Base-by-base conservation (phyloP, 176 grass and related monocot species). In the Tuctoria greenei region DNA sequence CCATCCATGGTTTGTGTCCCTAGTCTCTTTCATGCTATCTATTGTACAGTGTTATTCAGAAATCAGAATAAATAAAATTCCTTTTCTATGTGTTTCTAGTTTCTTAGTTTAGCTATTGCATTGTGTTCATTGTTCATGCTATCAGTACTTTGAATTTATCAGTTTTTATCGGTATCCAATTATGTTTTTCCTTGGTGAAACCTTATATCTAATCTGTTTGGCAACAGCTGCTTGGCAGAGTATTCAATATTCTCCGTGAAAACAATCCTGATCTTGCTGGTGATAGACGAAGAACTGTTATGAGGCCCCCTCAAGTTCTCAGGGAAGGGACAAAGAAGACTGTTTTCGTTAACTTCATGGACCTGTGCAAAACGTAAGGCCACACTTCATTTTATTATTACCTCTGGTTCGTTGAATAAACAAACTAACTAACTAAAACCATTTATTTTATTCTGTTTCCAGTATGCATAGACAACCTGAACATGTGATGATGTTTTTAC, bases 271-370 rank as follows among this genome's bases (percentile, higher is more conserved):
- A 95, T 92, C 89, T 99, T 85, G 96, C 96, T 50, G 96, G 96
- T 75, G 96, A 99, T 82, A 89, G 92, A 77, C 85, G 92, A 43
- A 88, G 96, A 73, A 99, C 96, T 45, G 92, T 99, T 63, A 99
- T 99, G 96, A 90, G 92, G 85, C 92, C 96, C 38, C 96, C 96
- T 62, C 92, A 99, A 84, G 96, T 99, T 75, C 96, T 99, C 35
- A 86, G 96, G 78, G 96, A 99, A 86, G 96, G 96, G 73, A 99
- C 96, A 37, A 95, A 99, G 81, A 99, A 90, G 85, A 99, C 89
- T n/a, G 92, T 95, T 79, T 99, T 99, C 85, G 92, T 99, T 27
- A 99, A 99, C 77, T 99, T 99, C 40, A 99, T 99, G 96, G 96
- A 99, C 44, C 49, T 95, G 18, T 99, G 96, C 82, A 99, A 92